Percentiles rank a stretch among this genome's conserved stretches.
Conservation (phyloP, 345 rosid genomes). For the Salix udensis region DNA sequence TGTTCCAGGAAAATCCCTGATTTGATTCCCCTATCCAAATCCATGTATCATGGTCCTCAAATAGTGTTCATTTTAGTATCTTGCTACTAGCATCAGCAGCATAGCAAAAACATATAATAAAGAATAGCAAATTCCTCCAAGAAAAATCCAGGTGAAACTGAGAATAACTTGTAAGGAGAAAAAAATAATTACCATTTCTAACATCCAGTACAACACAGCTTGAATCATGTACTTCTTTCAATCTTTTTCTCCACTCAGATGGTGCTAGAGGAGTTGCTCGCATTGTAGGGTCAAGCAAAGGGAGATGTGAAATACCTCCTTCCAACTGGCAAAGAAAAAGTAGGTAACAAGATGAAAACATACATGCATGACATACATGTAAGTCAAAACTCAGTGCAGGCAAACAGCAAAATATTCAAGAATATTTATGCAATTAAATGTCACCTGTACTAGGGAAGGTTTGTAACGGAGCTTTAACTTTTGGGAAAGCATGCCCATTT, state of each 20-base stretch:
- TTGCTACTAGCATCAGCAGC: background rate
- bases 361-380: background rate
- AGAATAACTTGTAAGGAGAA: background rate
- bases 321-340: slow-evolving; percentile 48
- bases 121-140: background rate
- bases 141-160: slow-evolving; percentile 3
- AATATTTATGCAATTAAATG: slow-evolving; percentile 8
- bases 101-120: too few species aligned
- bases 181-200: slow-evolving; percentile 65
- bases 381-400: background rate
- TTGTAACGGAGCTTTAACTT: slow-evolving; percentile 76
- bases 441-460: slow-evolving; percentile 87
- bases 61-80: background rate
- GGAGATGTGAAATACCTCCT: slow-evolving; percentile 80
- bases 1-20: too few species aligned
- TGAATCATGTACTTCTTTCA: slow-evolving; percentile 41
- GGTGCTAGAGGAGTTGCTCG: slow-evolving; percentile 75
- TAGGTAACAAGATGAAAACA: background rate
- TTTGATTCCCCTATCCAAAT: too few species aligned
- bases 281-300: slow-evolving; percentile 65
- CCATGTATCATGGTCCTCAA: too few species aligned
- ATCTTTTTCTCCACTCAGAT: slow-evolving; percentile 72
- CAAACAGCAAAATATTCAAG: background rate
- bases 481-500: slow-evolving; percentile 82
- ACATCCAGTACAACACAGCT: slow-evolving; percentile 65